phyloP scores from a whole-genome alignment of 371 early-diverging fungal genomes.

The Rhizopus microsporus region DNA sequence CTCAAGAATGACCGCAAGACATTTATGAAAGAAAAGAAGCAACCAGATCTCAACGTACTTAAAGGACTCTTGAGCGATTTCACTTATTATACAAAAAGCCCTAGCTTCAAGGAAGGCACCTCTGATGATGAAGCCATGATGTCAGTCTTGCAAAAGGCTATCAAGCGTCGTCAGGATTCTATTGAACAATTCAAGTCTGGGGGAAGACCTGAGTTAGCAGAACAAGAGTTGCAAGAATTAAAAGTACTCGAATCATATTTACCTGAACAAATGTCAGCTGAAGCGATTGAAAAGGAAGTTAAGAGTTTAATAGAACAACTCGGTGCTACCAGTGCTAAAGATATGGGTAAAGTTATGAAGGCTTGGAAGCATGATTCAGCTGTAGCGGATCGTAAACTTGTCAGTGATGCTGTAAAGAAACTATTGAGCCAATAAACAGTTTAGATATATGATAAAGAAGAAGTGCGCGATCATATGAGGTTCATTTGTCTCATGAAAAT shows the following conservation, averaged over 20 bases:
- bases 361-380: constrained; percentile 63
- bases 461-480: no score
- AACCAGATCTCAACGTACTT: constrained; percentile 66
- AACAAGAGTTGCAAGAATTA: constrained; percentile 62
- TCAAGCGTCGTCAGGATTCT: constrained; percentile 76
- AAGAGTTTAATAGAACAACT: constrained; percentile 49
- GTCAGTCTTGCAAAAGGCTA: constrained; percentile 66
- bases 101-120: constrained; percentile 38
- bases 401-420: constrained; percentile 66
- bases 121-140: constrained; percentile 52
- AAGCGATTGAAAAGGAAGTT: constrained; percentile 66
- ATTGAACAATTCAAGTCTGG: constrained; percentile 60
- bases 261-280: constrained; percentile 68
- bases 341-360: constrained; percentile 81
- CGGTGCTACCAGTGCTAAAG: constrained; percentile 60
- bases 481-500: no score
- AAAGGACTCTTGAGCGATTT: constrained; percentile 73
- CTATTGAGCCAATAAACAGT: constrained; percentile 18
- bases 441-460: no score
- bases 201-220: constrained; percentile 67
- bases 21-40: constrained; percentile 74
- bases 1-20: constrained; percentile 71
- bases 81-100: constrained; percentile 71
- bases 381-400: constrained; percentile 65
- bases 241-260: constrained; percentile 65